These are phyloP conservation scores for Colletotrichum neosansevieriae DNA, from an alignment of 2,329 filamentous ascomycete species.

Conservation along the genomic window DNA sequence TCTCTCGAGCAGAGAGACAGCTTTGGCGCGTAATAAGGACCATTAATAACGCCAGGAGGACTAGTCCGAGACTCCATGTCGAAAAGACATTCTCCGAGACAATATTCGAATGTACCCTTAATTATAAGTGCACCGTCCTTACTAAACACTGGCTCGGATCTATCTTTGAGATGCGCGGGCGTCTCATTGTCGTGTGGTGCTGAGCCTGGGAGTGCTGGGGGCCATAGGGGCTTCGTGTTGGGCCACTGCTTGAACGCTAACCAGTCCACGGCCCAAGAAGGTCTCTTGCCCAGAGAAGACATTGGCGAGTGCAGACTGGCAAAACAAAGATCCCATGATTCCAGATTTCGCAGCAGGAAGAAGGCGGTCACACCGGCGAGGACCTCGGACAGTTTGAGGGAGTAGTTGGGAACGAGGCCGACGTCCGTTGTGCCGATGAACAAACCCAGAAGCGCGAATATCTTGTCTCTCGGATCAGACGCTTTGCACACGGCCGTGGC, in stretches of 20 bases:
- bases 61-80: too few species aligned
- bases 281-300: background rate
- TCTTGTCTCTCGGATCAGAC: slow-evolving; percentile 17
- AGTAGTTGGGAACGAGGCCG: slow-evolving; percentile 7
- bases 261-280: background rate
- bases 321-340: background rate
- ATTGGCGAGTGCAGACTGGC: background rate
- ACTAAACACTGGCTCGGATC: too few species aligned
- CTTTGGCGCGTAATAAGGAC: too few species aligned
- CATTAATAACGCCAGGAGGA: too few species aligned
- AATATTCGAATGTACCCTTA: too few species aligned
- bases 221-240: too few species aligned
- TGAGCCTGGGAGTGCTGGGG: too few species aligned
- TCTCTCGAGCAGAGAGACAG: too few species aligned
- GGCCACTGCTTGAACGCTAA: background rate
- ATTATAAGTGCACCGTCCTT: too few species aligned
- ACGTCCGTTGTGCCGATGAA: background rate
- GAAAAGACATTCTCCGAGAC: too few species aligned
- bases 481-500: background rate
- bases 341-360: background rate
- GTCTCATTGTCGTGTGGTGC: too few species aligned
- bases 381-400: background rate
- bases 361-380: background rate
- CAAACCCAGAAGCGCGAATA: background rate
- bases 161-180: too few species aligned